Base-by-base conservation (phyloP, 208 protist genomes). In the Leishmania aethiopica region DNA sequence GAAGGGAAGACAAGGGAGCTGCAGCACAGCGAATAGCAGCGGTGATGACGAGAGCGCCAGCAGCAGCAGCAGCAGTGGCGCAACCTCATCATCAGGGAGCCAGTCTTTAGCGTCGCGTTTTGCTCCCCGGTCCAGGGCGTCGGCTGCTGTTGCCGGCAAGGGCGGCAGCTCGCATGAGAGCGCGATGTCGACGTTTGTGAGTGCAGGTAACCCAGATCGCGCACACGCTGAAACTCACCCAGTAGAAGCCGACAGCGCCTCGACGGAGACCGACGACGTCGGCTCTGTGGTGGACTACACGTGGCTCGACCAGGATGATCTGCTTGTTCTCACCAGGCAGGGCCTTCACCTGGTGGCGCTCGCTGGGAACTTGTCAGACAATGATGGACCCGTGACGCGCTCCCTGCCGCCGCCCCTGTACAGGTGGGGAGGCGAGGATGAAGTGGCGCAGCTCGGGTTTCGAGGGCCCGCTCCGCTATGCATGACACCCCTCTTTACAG, bases 291-390 rank as follows among this genome's bases (percentile, higher is more conserved):
- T 95, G 7, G 89, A 89, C 78, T 95, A 93, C 83, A 71, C 84
- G 35, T 96, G 94, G 93, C 81, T 90, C 42, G 84, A 79, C 13
- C 71, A 85, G 32, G 94, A 95, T 66, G 81, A 88, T 8, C 86
- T 97, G 6, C 82, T 93, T 19, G 82, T 96, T 19, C 77, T 95
- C 42, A 94, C 91, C 4, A 74, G 62, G 17, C 66, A 77, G 2
- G 90, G 93, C 25, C 77, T 96, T 35, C 88, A 93, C 76, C 19
- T 90, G 13, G 60, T 95, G 51, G 60, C 72, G 17, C 81, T 96
- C 25, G 74, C 75, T 25, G 77, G 82, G 32, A 80, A 90, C 47
- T 71, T 81, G 22, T 81, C 77, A 10, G 93, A 97, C 80, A 86
- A 93, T 15, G 75, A 53, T 19, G 74, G 19, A 15, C 78, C 84